These are phyloP conservation scores for Kazachstania kunashirensis DNA, from an alignment of 805 yeast genomes.

Conservation along the genomic window DNA sequence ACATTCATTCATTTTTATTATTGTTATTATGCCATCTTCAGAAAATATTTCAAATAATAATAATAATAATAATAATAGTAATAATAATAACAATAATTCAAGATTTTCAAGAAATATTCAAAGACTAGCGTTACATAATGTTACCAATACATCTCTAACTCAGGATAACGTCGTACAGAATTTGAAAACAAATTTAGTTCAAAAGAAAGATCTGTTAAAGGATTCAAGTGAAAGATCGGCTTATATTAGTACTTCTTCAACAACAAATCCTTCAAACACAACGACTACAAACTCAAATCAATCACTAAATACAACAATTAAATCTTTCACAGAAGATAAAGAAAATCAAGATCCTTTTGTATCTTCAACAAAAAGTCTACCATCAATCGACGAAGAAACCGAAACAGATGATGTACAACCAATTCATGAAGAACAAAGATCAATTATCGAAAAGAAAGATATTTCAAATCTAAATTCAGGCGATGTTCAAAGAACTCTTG, in stretches of 20 bases:
- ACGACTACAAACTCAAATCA: background rate
- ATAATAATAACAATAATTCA: constrained; percentile 4
- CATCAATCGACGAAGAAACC: constrained; percentile 16
- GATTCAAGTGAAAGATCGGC: constrained; percentile 1
- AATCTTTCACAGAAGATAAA: constrained; percentile 13
- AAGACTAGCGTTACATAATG: constrained; percentile 29
- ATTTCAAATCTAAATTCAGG: background rate
- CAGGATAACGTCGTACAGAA: constrained; percentile 17
- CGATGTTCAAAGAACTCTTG: constrained; percentile 8
- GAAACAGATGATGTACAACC: constrained; percentile 3
- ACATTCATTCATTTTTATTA: background rate
- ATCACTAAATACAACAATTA: background rate
- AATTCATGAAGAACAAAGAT: background rate
- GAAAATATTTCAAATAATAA: constrained; percentile 4
- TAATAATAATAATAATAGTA: constrained; percentile 1
- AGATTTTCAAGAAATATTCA: constrained; percentile 17
- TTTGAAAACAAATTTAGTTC: constrained; percentile 4
- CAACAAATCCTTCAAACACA: background rate
- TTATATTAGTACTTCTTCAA: background rate
- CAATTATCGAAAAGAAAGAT: background rate
- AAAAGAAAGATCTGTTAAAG: constrained; percentile 9
- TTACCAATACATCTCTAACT: constrained; percentile 26
- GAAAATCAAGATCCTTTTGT: constrained; percentile 20
- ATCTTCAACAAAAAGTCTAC: constrained; percentile 7
- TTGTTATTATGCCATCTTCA: constrained; percentile 3